These are phyloP conservation scores for Aspergillus asperescens DNA, from an alignment of 495 filamentous ascomycete genomes.

Conservation along the genomic window DNA sequence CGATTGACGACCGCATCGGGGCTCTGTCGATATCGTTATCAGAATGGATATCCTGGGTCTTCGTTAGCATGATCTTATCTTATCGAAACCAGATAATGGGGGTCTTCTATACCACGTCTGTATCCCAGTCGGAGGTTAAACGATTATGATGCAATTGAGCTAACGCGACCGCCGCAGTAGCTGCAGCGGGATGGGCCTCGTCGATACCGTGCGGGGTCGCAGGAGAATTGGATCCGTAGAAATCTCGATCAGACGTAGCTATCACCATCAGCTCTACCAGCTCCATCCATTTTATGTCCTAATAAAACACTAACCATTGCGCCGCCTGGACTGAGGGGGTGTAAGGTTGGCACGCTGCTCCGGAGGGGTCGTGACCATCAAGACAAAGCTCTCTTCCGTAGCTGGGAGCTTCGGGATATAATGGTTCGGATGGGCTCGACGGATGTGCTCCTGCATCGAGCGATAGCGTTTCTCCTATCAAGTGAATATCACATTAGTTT, in stretches of 20 bases:
- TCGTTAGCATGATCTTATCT: not conserved
- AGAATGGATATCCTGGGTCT: conserved; percentile 60
- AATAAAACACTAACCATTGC: conserved; percentile 29
- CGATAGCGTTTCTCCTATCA: conserved; percentile 91
- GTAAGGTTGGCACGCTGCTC: conserved; percentile 61
- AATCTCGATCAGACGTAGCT: conserved; percentile 44
- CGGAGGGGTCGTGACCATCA: conserved; percentile 89
- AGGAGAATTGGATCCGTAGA: conserved; percentile 62
- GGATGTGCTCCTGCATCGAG: conserved; percentile 99
- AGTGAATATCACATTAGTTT: conserved; percentile 23
- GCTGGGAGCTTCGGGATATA: conserved; percentile 98
- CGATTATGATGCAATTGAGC: conserved; percentile 83
- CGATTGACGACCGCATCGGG: conserved; percentile 57
- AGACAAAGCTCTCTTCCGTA: conserved; percentile 93
- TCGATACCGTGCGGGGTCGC: conserved; percentile 68
- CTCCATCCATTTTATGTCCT: conserved; percentile 3
- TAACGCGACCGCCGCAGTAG: conserved; percentile 77
- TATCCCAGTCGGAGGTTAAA: conserved; percentile 75
- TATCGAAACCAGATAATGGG: not conserved
- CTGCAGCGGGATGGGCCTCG: conserved; percentile 63
- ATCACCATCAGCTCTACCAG: conserved; percentile 38
- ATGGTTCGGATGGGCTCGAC: conserved; percentile 92
- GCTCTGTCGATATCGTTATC: conserved; percentile 61
- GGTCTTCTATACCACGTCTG: conserved; percentile 67
- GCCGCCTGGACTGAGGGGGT: conserved; percentile 44